These are phyloP conservation scores for Kodamaea fungicola DNA, from an alignment of 1,139 yeast species.

Conservation along the genomic window DNA sequence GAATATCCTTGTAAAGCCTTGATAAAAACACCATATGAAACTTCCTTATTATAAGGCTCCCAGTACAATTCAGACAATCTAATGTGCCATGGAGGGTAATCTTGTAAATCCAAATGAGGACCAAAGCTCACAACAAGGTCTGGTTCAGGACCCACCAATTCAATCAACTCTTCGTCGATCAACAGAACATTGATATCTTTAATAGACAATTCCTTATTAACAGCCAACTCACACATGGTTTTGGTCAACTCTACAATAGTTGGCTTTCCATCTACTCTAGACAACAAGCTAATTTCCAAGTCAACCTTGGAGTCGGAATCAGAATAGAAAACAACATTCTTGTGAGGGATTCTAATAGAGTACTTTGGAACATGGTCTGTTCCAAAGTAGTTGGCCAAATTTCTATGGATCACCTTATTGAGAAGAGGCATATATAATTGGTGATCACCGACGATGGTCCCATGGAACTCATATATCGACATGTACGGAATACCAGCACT, in stretches of 20 bases:
- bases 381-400: conserved; percentile 73
- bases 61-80: conserved; percentile 87
- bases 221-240: conserved; percentile 77
- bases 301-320: conserved; percentile 36
- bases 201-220: conserved; percentile 56
- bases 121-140: conserved; percentile 82
- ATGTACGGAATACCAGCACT: conserved; percentile 77
- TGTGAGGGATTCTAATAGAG: conserved; percentile 59
- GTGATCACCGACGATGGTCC: conserved; percentile 50
- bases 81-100: conserved; percentile 98
- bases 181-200: conserved; percentile 70
- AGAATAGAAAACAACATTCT: conserved; percentile 47
- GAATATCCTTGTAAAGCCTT: conserved; percentile 81
- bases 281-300: conserved; percentile 63
- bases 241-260: conserved; percentile 85
- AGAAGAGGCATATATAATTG: conserved; percentile 45
- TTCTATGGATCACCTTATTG: conserved; percentile 55
- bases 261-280: conserved; percentile 82
- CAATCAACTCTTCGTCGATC: conserved; percentile 71
- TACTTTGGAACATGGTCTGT: conserved; percentile 62
- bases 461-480: conserved; percentile 77
- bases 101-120: conserved; percentile 84
- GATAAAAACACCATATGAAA: conserved; percentile 79
- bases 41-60: conserved; percentile 80
- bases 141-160: conserved; percentile 85